These are phyloP conservation scores for Leccinellum luteum DNA, from an alignment of 768 basidiomycete genomes.

Conservation along the genomic window DNA sequence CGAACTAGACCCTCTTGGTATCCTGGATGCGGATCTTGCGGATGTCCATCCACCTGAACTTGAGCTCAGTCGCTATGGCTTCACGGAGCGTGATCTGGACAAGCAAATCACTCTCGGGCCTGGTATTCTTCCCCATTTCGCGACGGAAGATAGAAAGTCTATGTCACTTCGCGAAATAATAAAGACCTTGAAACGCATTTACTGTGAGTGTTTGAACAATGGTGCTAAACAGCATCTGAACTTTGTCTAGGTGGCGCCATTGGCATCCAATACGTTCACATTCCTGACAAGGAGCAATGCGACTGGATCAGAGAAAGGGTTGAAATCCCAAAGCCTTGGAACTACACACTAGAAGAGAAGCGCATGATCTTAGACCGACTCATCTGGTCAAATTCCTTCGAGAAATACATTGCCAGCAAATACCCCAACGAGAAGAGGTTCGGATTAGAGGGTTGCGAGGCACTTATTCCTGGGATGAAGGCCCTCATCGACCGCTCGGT, in stretches of 20 bases:
- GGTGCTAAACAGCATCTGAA: neutral
- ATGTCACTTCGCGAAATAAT: slow-evolving; percentile 94
- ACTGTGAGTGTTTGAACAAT: slow-evolving; percentile 60
- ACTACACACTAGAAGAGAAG: slow-evolving; percentile 97
- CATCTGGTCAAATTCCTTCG: slow-evolving; percentile 99
- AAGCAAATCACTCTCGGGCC: slow-evolving; percentile 94
- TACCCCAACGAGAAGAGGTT: slow-evolving; percentile 99
- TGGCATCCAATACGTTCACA: slow-evolving; percentile 92
- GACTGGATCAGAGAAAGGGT: slow-evolving; percentile 98
- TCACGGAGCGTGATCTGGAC: slow-evolving; percentile 90
- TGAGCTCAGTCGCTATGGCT: slow-evolving; percentile 91
- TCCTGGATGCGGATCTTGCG: slow-evolving; percentile 84
- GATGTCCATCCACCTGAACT: slow-evolving; percentile 82
- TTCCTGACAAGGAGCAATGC: slow-evolving; percentile 97
- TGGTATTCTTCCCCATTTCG: slow-evolving; percentile 95
- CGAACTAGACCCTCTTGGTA: slow-evolving; percentile 93
- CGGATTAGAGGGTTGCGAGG: slow-evolving; percentile 97
- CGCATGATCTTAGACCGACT: slow-evolving; percentile 98
- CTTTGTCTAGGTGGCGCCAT: slow-evolving; percentile 67
- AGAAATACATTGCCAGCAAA: slow-evolving; percentile 97
- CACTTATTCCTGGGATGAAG: slow-evolving; percentile 99
- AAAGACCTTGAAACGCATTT: slow-evolving; percentile 84
- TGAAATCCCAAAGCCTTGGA: slow-evolving; percentile 95
- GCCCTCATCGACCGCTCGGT: slow-evolving; percentile 98
- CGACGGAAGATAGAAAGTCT: slow-evolving; percentile 77